Conservation (phyloP, 768 basidiomycete genomes). For the Pleurotus pulmonarius region DNA sequence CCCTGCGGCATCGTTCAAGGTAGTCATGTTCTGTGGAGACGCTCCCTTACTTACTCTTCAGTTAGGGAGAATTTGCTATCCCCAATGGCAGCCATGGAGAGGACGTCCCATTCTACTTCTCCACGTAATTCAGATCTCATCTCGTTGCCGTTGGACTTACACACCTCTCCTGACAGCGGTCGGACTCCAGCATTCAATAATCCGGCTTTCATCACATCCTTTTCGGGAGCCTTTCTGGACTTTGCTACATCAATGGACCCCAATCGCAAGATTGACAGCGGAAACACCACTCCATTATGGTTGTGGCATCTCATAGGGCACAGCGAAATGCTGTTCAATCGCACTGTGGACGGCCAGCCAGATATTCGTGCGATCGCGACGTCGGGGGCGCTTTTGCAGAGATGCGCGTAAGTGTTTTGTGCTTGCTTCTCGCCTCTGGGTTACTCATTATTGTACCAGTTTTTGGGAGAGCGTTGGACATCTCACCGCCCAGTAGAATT, state of each 20-base stretch:
- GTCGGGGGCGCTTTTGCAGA: background rate
- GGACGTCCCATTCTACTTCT: conserved; percentile 16
- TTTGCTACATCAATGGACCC: conserved; percentile 4
- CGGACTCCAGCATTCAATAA: conserved; percentile 14
- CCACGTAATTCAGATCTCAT: too few species aligned
- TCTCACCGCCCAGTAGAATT: background rate
- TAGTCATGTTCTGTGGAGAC: conserved; percentile 3
- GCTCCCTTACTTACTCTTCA: too few species aligned
- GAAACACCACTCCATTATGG: conserved; percentile 19
- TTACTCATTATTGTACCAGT: background rate
- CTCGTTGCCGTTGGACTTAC: too few species aligned
- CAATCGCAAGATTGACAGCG: conserved; percentile 12
- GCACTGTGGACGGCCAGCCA: conserved; percentile 4
- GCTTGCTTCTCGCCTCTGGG: too few species aligned
- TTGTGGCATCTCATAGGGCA: background rate
- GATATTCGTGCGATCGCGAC: background rate
- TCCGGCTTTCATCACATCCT: conserved; percentile 16
- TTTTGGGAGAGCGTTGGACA: conserved; percentile 1
- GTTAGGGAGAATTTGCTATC: conserved; percentile 21
- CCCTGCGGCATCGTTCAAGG: conserved; percentile 27
- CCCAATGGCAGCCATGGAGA: conserved; percentile 17
- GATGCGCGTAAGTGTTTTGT: background rate
- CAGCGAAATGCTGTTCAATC: conserved; percentile 28
- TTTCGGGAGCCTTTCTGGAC: conserved; percentile 18
- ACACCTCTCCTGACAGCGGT: too few species aligned